phyloP scores from a whole-genome alignment of 352 stramenopile genomes.

The Discostella stelligera region DNA sequence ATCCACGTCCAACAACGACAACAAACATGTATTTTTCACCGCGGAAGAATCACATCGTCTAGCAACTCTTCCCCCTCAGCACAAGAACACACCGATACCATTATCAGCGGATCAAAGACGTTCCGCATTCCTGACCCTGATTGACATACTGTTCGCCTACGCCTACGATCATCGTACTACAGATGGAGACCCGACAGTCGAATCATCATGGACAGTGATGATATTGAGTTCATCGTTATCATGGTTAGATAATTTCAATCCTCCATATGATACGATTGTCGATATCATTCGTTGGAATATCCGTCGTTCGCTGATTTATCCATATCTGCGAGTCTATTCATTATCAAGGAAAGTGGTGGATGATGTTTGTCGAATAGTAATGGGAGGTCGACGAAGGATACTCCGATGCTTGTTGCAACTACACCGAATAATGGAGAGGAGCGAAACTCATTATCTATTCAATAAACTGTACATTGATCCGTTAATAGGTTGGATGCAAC shows the following conservation, averaged over 20 bases:
- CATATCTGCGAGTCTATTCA: conserved; percentile 91
- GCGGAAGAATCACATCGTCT: conserved; percentile 52
- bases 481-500: conserved; percentile 83
- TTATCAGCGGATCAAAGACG: conserved; percentile 35
- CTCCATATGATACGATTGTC: conserved; percentile 46
- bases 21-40: conserved; percentile 37
- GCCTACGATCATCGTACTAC: conserved; percentile 94
- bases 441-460: conserved; percentile 94
- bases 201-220: conserved; percentile 95
- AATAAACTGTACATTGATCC: conserved; percentile 95
- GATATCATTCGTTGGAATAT: conserved; percentile 83
- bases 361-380: conserved; percentile 87
- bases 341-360: conserved; percentile 84
- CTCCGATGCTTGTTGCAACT: conserved; percentile 89
- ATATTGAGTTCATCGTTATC: conserved; percentile 91
- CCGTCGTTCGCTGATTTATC: conserved; percentile 92
- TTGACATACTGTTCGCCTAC: conserved; percentile 94
- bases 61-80: conserved; percentile 30
- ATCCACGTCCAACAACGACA: conserved; percentile 10
- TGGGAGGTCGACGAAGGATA: conserved; percentile 86
- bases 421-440: conserved; percentile 90
- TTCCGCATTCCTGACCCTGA: conserved; percentile 85
- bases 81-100: conserved; percentile 9
- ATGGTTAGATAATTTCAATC: conserved; percentile 88
- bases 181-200: conserved; percentile 91